Conservation (phyloP, 2,329 filamentous ascomycete genomes). For the Paecilomyces fulvus region DNA sequence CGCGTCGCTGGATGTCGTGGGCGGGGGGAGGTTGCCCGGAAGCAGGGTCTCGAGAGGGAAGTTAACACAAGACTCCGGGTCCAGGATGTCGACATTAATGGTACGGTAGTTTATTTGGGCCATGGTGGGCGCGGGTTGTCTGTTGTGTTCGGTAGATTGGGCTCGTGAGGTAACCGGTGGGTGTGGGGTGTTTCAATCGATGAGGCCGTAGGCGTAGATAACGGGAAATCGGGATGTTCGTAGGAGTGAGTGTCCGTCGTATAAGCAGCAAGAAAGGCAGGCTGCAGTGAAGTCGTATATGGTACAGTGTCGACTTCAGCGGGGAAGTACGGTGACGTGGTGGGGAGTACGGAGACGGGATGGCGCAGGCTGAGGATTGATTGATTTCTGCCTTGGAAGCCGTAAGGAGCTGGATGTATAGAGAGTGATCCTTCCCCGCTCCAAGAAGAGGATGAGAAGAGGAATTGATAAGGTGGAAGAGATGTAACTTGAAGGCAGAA, state of each 20-base stretch:
- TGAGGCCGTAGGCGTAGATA: not conserved
- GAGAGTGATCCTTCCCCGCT: not conserved
- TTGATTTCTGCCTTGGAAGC: not conserved
- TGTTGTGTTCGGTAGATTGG: not conserved
- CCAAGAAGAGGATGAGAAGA: not conserved
- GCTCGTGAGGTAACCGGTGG: not conserved
- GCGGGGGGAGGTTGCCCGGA: constrained; percentile 58
- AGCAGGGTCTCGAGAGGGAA: constrained; percentile 81
- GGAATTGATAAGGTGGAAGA: not conserved
- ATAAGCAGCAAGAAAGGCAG: not conserved
- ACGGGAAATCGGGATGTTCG: not conserved
- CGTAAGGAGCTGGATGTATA: not conserved
- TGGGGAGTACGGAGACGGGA: not conserved
- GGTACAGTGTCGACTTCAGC: constrained; percentile 1
- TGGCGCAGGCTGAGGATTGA: not conserved
- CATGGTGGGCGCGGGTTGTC: constrained; percentile 17
- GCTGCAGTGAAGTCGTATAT: not conserved
- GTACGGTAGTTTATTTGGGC: constrained; percentile 62
- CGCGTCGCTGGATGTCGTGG: constrained; percentile 68
- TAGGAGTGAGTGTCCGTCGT: not conserved
- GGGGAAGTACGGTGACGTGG: constrained; percentile 3
- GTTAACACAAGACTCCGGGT: constrained; percentile 83
- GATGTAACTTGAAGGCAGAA: not conserved
- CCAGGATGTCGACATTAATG: constrained; percentile 86
- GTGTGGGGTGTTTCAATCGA: not conserved